Base-by-base conservation (phyloP, 1,139 yeast genomes). In the Pichia sp. region DNA sequence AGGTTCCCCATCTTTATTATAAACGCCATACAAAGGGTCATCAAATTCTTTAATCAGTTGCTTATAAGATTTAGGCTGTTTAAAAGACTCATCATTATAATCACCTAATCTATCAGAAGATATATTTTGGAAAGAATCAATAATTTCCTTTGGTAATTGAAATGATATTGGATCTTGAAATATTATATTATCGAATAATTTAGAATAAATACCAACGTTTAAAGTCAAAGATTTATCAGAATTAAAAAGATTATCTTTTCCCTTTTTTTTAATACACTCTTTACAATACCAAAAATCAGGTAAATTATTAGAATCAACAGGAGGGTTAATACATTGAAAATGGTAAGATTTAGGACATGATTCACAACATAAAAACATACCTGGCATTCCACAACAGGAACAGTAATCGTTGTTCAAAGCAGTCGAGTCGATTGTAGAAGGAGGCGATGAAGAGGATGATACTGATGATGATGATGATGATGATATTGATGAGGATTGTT, bases 271-370 rank as follows among this genome's bases (percentile, higher is more conserved):
- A 11, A 55, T 50, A 57, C 98, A 91, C 53, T 81, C 87, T 22
- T 74, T 74, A 63, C 98, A 91, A 50, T 73, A 78, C 97, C 97
- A 91, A 53, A 78, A 87, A 24, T 85, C 96, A 0, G 96, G 96
- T 8, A 88, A 68, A 32, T 76, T 71, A 34, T 68, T 69, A 35
- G 80, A 81, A 49, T 83, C 91, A 21, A 83, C 63, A 0, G 98
- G 97, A 3, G 97, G 97, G 52, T 86, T 84, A 49, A 91, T 76
- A 60, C 98, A 91, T 11, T 85, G 71, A 56, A 91, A 87, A 58
- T 91, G 98, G 61, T 89, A 91, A 1, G 96, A 85, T 54, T 74
- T 74, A 0, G 96, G 96, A 61, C 98, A 91, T 3, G 85, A 71
- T 53, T 91, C 98, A 64, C 98, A 91, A 62, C 97, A 91, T 24